Evolutionary conservation across 129 eudicot species (phyloP), one percentile per base, ranked within the genome.

Genomic region (Flaveria linearis): DNA sequence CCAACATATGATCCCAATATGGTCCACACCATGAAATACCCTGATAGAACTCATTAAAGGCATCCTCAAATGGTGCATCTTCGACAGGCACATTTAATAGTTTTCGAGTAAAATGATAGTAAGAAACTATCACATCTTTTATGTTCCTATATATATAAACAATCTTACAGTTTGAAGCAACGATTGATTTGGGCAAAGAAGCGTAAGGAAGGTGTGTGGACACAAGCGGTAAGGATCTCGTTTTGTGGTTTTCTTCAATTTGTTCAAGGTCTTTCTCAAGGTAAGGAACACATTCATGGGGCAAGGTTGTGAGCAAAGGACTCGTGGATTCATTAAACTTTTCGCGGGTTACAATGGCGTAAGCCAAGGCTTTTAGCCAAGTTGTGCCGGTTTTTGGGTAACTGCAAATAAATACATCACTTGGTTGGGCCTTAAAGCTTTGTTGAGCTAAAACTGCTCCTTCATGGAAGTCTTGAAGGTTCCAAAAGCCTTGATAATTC

Each of bases 311-410:
- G 68, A 76, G 79, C 62, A 84, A 18, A 2, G 84, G 82, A 25
- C 52, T 78, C 0, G 30, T 45, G 18, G 79, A 62, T 57, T 61
- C 23, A 64, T 76, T 47, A 11, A 64, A 76, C 52, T 76, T 50
- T 11, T 3, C 14, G 28, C 80, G 65, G 13, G 80, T 76, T 17
- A 18, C 26, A 23, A 80, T 71, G n/a, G 84, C 71, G 20, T 80
- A 84, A 23, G 78, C 60, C 60, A 84, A 72, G 41, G 79, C 79
- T 82, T 76, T 70, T 46, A 85, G 57, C 89, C 89, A 82, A 7
- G 86, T 85, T 2, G 89, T 75, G 43, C 86, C 86, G 8, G 81
- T 57, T 85, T 85, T 82, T 1, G 84, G 84, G 15, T 15, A 15
- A 61, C 78, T 85, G 25, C 72, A 41, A n/a, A 82, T 0, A 4